Base-by-base conservation (phyloP, 768 basidiomycete genomes). In the Termitomyces sp. region DNA sequence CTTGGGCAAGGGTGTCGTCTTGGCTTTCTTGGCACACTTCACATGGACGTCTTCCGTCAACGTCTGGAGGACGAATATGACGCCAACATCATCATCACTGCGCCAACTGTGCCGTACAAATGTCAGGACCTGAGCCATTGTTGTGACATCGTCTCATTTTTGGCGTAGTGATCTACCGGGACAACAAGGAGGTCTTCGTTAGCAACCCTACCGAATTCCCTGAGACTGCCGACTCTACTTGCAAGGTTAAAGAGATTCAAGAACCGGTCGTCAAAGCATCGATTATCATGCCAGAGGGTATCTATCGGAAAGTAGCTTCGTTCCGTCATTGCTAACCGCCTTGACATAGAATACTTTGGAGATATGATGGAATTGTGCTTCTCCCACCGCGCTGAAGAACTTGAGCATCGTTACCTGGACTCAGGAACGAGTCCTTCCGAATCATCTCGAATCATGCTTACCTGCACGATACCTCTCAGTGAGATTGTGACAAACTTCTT, bases 121-220 rank as follows among this genome's bases (percentile, higher is more conserved):
- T 72, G 94, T 91, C 53, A 56, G 71, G 60, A 46, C 17, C 46
- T 51, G 28, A 48, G 48, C 21, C 15, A 50, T 50, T 55, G 56
- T 17, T 43, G 54, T 41, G 19, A 57, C 15, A 33, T 50, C 45
- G 31, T 28, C 49, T 54, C 56, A 56, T 53, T 38, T 37, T 42
- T 23, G 23, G 50, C n/a, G 35, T 60, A 96, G 92, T 98, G 48
- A 67, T 92, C 33, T 91, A 88, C 71, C 80, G 75, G 61, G 84
- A 86, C 53, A 77, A 71, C 50, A 78, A 71, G 15, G 81, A 83
- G 60, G 76, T 78, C 23, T 71, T 80, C 45, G 78, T 99, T 66
- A 94, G 94, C 70, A 98, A 97, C 69, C 96, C 97, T 17, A 91
- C 90, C 1, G 91, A 97, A 61, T 99, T 99, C 67, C 97, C 97